Evolutionary conservation across 306 rosid genomes (phyloP).

Genomic region (Hippophae gyantsensis): DNA sequence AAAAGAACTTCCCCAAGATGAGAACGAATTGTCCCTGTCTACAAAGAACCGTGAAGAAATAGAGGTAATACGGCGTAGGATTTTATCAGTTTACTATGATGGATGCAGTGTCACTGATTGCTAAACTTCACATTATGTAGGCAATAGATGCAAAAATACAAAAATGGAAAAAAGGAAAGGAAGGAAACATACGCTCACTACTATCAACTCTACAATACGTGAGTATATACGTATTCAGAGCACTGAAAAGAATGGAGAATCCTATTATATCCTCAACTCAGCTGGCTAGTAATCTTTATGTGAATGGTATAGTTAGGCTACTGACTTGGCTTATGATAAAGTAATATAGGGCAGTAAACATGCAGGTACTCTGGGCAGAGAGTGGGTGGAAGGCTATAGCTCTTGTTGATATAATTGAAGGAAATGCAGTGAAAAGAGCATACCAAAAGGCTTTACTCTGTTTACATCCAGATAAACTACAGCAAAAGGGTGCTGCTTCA

Average conservation of each 20-base stretch:
- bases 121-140: conserved; percentile 33
- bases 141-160: conserved; percentile 61
- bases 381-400: conserved; percentile 95
- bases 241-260: background rate
- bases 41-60: conserved; percentile 35
- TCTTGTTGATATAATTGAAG: conserved; percentile 86
- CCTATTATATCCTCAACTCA: background rate
- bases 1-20: conserved; percentile 47
- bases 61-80: conserved; percentile 35
- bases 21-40: conserved; percentile 27
- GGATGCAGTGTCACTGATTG: background rate
- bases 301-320: background rate
- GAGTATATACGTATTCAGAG: conserved; percentile 14
- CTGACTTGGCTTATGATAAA: background rate
- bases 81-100: no score
- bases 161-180: conserved; percentile 84
- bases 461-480: conserved; percentile 96
- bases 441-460: conserved; percentile 88
- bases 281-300: background rate
- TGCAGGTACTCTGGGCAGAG: conserved; percentile 83
- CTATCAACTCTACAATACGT: conserved; percentile 84
- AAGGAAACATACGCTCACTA: conserved; percentile 85
- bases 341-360: background rate
- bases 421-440: conserved; percentile 78
- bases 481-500: conserved; percentile 81